phyloP scores from a whole-genome alignment of 345 rosid genomes.

The sweet orange (Citrus sinensis) region DVS_A1.0 CM039169.1:31521001-31521500 shows the following conservation, averaged over 20 bases:
- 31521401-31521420: slow-evolving; percentile 1
- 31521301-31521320: slow-evolving; percentile 50
- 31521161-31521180: background rate
- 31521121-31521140: no score
- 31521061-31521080: no score
- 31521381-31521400: slow-evolving; percentile 60
- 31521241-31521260: slow-evolving; percentile 99
- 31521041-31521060: no score
- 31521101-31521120: no score
- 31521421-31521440: slow-evolving; percentile 12
- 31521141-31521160: no score
- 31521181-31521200: background rate
- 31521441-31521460: slow-evolving; percentile 28
- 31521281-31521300: slow-evolving; percentile 95
- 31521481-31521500: slow-evolving; percentile 99
- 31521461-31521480: slow-evolving; percentile 95
- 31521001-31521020: no score
- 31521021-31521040: no score
- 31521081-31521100: no score
- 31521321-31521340: slow-evolving; percentile 69
- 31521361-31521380: slow-evolving; percentile 95
- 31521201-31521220: slow-evolving; percentile 8
- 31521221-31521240: slow-evolving; percentile 22
- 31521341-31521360: slow-evolving; percentile 82
- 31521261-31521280: slow-evolving; percentile 82